Evolutionary conservation across 2,329 filamentous ascomycete species (phyloP).

Genomic region (Penicillium crustosum): DNA sequence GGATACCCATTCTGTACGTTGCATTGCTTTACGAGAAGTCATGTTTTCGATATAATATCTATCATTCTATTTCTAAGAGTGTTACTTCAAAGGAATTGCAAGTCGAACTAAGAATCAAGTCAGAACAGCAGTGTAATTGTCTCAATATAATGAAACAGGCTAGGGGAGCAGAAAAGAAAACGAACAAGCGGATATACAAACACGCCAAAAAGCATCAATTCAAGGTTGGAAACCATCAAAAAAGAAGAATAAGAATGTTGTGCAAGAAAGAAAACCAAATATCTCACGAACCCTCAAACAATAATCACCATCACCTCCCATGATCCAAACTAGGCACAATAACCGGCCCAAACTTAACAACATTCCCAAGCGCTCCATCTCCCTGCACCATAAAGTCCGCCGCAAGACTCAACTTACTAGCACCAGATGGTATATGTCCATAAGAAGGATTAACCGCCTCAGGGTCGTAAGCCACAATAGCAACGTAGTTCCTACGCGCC

Average conservation of each 20-base stretch:
- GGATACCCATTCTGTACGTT: neutral
- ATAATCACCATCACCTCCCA: slow-evolving; percentile 52
- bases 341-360: slow-evolving; percentile 95
- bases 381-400: slow-evolving; percentile 97
- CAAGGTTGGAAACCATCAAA: neutral
- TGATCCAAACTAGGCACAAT: slow-evolving; percentile 85
- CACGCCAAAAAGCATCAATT: slow-evolving; percentile 2
- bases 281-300: neutral
- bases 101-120: neutral
- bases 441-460: slow-evolving; percentile 62
- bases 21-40: neutral
- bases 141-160: neutral
- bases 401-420: slow-evolving; percentile 72
- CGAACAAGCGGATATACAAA: neutral
- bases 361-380: slow-evolving; percentile 74
- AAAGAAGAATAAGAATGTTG: slow-evolving; percentile 7
- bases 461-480: slow-evolving; percentile 91
- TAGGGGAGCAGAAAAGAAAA: neutral
- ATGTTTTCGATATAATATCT: neutral
- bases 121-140: neutral
- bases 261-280: slow-evolving; percentile 1
- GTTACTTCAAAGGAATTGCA: neutral
- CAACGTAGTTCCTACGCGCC: slow-evolving; percentile 88
- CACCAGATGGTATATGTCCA: slow-evolving; percentile 29
- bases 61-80: neutral